Conservation (phyloP, 805 yeast genomes). For the Zygosaccharomyces gambellarensis region DNA sequence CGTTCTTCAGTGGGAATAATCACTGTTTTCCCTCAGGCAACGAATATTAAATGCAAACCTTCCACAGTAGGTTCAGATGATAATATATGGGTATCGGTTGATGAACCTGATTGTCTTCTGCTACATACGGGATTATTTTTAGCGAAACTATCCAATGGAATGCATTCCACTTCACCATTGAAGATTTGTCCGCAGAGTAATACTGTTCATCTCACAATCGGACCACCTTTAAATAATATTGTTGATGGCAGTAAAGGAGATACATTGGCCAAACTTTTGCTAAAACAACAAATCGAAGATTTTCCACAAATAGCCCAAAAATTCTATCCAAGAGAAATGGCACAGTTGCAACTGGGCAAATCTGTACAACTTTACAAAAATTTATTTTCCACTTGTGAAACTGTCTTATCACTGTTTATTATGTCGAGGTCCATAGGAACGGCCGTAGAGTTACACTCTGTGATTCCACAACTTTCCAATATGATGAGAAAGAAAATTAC, state of each 20-base stretch:
- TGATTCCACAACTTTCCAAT: slow-evolving; percentile 31
- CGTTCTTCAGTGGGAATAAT: slow-evolving; percentile 24
- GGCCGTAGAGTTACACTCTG: slow-evolving; percentile 18
- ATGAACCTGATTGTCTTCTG: slow-evolving; percentile 28
- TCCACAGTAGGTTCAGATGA: slow-evolving; percentile 23
- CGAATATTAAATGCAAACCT: slow-evolving; percentile 25
- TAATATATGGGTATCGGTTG: slow-evolving; percentile 23
- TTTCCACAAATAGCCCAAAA: slow-evolving; percentile 24
- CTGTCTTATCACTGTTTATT: slow-evolving; percentile 28
- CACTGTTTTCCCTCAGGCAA: slow-evolving; percentile 26
- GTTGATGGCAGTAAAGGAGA: slow-evolving; percentile 3
- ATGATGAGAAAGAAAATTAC: slow-evolving; percentile 28
- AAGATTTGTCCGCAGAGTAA: slow-evolving; percentile 19
- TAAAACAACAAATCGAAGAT: slow-evolving; percentile 23
- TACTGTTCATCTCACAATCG: slow-evolving; percentile 21
- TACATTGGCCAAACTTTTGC: slow-evolving; percentile 13
- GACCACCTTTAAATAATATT: slow-evolving; percentile 19
- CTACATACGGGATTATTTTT: slow-evolving; percentile 28
- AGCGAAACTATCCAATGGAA: slow-evolving; percentile 19
- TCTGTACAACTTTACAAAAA: slow-evolving; percentile 20
- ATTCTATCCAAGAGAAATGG: slow-evolving; percentile 21
- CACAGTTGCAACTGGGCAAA: slow-evolving; percentile 14
- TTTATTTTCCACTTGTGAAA: slow-evolving; percentile 25
- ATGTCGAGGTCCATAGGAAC: slow-evolving; percentile 19
- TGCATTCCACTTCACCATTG: slow-evolving; percentile 24